phyloP scores from a whole-genome alignment of 257 asterid genomes.

The Salvia rosmarinus region DNA sequence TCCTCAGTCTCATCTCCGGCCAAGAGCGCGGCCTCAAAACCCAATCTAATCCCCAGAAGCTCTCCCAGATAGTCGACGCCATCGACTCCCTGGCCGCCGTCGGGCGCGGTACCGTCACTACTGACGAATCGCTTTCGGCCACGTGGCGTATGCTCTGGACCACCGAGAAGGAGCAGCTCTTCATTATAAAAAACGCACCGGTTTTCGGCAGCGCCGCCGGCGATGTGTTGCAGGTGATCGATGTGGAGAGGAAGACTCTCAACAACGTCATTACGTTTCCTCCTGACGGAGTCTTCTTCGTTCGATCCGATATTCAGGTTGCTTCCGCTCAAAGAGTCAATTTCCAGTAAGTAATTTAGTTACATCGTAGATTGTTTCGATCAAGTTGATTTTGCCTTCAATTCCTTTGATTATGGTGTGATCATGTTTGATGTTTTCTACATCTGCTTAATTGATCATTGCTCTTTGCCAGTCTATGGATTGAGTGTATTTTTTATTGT shows the following conservation, averaged over 20 bases:
- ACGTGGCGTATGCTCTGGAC: constrained; percentile 98
- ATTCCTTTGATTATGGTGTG: constrained; percentile 3
- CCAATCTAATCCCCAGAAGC: constrained; percentile 69
- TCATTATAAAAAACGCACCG: constrained; percentile 62
- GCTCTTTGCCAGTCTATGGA: background rate
- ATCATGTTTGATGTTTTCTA: background rate
- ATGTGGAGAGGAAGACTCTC: constrained; percentile 58
- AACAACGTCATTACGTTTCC: constrained; percentile 89
- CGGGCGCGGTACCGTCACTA: constrained; percentile 65
- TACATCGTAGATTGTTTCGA: background rate
- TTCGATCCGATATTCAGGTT: constrained; percentile 75
- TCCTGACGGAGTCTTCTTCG: constrained; percentile 91
- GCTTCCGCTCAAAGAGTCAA: constrained; percentile 79
- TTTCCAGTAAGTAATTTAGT: constrained; percentile 52
- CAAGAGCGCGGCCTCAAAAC: constrained; percentile 86
- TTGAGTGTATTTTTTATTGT: background rate
- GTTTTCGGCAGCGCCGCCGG: constrained; percentile 81
- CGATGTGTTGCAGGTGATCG: constrained; percentile 86
- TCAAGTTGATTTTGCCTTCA: too few species aligned
- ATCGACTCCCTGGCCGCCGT: constrained; percentile 58
- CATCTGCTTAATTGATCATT: constrained; percentile 8
- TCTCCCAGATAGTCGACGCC: constrained; percentile 63
- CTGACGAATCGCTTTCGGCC: constrained; percentile 57
- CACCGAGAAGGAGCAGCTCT: constrained; percentile 96
- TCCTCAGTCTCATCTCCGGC: constrained; percentile 76